Evolutionary conservation across 2,329 filamentous ascomycete species (phyloP), one percentile per base, ranked within the genome.

Genomic region (Phialophora expanda): DNA sequence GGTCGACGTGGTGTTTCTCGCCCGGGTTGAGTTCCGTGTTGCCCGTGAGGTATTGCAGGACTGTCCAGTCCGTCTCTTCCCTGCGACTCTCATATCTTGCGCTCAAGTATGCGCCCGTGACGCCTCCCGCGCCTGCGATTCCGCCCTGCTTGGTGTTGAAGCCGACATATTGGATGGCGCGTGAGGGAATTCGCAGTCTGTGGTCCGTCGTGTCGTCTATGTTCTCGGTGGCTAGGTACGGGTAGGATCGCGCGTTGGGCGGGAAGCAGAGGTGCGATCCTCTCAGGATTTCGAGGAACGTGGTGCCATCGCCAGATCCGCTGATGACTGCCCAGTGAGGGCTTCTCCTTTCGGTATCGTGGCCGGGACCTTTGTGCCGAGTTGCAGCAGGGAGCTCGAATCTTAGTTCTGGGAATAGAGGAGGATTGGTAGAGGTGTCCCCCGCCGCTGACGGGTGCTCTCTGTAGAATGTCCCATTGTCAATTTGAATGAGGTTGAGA

Each of bases 71-170:
- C 0, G 91, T 96, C 61, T 88, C 89, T 78, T 97, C 94, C 34
- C 92, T 85, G 44, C 90, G 83, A 66, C 90, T 93, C 82, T 99
- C 95, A 76, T 98, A 99, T 46, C 95, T 85, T 17, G 93, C 93
- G 66, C 91, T 93, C 20, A 98, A 80, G 75, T 97, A 97, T 4
- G 92, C 89, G 22, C 90, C 90, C n/a, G 87, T 76, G 4, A 78
- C 76, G 14, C 78, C 79, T 12, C 77, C 78, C 11, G 58, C 48
- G 83, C 5, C 85, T 79, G 14, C 86, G 79, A 56, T 83, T 79
- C 73, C 74, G 5, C 84, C 84, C 28, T 87, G 84, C 71, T 93
- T 90, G 1, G 87, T 88, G 74, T 92, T 91, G 74, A 98, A 98
- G 0, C 95, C 94, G 9, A 98, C 93, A 81, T 97, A 94, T 72